Conservation (phyloP, 805 yeast genomes). For the Saccharomycopsis sp. region DNA sequence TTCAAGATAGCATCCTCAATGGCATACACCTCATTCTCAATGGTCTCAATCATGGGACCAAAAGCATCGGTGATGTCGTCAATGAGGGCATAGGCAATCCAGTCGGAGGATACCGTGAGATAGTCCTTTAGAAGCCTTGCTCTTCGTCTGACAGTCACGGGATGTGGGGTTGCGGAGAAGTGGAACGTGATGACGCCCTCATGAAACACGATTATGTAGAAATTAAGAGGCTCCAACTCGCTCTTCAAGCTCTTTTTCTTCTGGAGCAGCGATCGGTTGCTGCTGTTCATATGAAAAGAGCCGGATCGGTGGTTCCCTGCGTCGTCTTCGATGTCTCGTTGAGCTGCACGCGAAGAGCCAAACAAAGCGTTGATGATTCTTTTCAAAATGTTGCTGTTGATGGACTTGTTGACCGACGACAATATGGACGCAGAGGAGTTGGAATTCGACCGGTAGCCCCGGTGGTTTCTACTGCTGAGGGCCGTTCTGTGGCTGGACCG, state of each 20-base stretch:
- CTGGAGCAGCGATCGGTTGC: slow-evolving; percentile 21
- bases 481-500: slow-evolving; percentile 40
- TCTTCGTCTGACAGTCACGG: slow-evolving; percentile 90
- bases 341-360: background rate
- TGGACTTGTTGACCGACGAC: background rate
- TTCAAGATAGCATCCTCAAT: slow-evolving; percentile 86
- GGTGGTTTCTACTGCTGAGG: background rate
- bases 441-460: too few species aligned
- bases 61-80: slow-evolving; percentile 97
- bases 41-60: slow-evolving; percentile 92
- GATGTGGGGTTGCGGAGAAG: slow-evolving; percentile 92
- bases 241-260: slow-evolving; percentile 27
- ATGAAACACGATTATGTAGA: slow-evolving; percentile 86
- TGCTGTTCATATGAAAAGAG: slow-evolving; percentile 1
- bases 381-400: background rate
- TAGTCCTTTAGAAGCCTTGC: slow-evolving; percentile 84
- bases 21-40: slow-evolving; percentile 89
- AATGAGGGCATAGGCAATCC: slow-evolving; percentile 94
- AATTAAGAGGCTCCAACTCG: slow-evolving; percentile 81
- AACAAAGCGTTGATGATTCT: background rate
- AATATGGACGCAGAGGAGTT: background rate
- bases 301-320: background rate
- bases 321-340: background rate
- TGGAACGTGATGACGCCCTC: slow-evolving; percentile 92
- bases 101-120: slow-evolving; percentile 83